A percentile compares a stretch with the other conserved stretches of the same genome.
phyloP scores from a whole-genome alignment of 2,329 filamentous ascomycete genomes.

The Fusarium nurragi region DNA sequence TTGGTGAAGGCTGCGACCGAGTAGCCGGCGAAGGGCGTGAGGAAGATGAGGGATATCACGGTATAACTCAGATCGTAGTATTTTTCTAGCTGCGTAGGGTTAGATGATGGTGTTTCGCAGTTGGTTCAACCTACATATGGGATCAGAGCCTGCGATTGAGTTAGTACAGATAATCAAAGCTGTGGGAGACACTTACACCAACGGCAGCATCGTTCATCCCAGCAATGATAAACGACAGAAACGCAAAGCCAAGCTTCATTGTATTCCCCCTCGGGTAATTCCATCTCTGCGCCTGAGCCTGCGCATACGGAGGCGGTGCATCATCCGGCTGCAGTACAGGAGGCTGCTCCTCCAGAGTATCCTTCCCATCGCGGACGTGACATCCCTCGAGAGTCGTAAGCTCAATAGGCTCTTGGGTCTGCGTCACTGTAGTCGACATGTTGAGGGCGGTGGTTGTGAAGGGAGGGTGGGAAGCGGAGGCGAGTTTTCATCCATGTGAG shows the following conservation, averaged over 20 bases:
- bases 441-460: not conserved
- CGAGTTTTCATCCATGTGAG: no score
- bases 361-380: not conserved
- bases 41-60: constrained; percentile 69
- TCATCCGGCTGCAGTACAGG: not conserved
- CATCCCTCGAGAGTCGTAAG: constrained; percentile 9
- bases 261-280: constrained; percentile 50
- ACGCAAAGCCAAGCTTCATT: constrained; percentile 53
- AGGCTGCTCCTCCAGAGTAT: constrained; percentile 2
- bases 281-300: constrained; percentile 48
- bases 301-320: constrained; percentile 43
- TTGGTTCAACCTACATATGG: constrained; percentile 30
- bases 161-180: not conserved
- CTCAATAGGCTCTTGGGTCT: constrained; percentile 23
- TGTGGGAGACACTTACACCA: constrained; percentile 54
- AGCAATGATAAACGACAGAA: constrained; percentile 67
- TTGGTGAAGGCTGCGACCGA: constrained; percentile 68
- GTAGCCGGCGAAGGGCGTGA: constrained; percentile 72
- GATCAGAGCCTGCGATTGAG: constrained; percentile 32
- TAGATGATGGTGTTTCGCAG: rapidly evolving
- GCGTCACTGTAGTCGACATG: constrained; percentile 24
- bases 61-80: constrained; percentile 70
- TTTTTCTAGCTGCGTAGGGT: constrained; percentile 60
- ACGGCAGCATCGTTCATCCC: constrained; percentile 71
- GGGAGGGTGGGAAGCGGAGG: no score